phyloP scores from a whole-genome alignment of 2,329 filamentous ascomycete genomes.

The Hymenoscyphus albidus region DNA sequence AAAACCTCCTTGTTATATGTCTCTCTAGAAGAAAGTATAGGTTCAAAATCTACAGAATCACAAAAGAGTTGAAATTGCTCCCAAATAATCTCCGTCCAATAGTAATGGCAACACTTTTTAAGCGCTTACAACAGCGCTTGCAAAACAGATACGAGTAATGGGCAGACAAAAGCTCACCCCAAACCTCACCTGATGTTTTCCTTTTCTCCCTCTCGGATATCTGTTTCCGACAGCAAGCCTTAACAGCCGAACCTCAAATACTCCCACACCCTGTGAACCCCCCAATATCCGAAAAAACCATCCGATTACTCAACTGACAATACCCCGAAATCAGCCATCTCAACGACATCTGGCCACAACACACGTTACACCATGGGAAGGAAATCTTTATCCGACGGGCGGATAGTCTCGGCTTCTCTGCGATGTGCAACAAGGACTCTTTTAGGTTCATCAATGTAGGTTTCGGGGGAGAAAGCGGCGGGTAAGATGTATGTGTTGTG shows the following conservation, averaged over 20 bases:
- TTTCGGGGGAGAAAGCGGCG: neutral
- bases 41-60: neutral
- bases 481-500: neutral
- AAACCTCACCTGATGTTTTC: neutral
- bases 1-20: neutral
- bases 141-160: neutral
- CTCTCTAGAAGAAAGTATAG: too few relatives aligned
- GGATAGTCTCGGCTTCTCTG: slow-evolving; percentile 12
- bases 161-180: neutral
- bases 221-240: neutral
- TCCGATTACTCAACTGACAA: neutral
- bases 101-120: too few relatives aligned
- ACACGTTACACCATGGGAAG: neutral
- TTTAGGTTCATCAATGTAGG: neutral
- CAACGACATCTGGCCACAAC: neutral
- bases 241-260: neutral
- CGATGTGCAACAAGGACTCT: slow-evolving; percentile 12
- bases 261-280: neutral
- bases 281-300: neutral
- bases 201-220: neutral
- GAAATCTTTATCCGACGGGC: slow-evolving; percentile 10
- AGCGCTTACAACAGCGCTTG: too few relatives aligned
- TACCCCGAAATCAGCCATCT: neutral
- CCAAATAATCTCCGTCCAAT: too few relatives aligned
- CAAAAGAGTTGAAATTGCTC: neutral